A percentile compares a stretch with the other conserved stretches of the same genome.
These are phyloP conservation scores for Kwoniella botswanensis DNA, from an alignment of 768 basidiomycete genomes.

Conservation along the genomic window DNA sequence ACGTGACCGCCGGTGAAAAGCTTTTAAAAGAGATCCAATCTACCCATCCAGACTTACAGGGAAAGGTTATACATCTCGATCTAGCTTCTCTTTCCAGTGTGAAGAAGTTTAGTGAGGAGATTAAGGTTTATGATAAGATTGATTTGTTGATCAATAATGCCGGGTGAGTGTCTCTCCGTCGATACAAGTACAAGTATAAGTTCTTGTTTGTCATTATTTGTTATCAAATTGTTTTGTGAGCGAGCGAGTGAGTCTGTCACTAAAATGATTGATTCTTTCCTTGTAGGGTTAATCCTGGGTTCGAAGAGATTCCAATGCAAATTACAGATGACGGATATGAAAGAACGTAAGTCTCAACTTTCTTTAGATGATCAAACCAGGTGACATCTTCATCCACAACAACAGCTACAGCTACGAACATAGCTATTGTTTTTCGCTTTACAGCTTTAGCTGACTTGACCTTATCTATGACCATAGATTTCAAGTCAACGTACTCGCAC, in stretches of 20 bases:
- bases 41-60: conserved; percentile 10
- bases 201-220: neutral
- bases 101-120: conserved; percentile 11
- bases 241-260: neutral
- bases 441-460: too few relatives aligned
- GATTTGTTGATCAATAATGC: conserved; percentile 38
- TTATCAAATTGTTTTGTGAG: neutral
- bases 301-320: too few relatives aligned
- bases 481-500: conserved; percentile 31
- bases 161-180: conserved; percentile 15
- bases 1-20: conserved; percentile 10
- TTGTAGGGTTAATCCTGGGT: too few relatives aligned
- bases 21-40: conserved; percentile 8
- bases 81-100: conserved; percentile 16
- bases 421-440: too few relatives aligned
- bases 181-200: too few relatives aligned
- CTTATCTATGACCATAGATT: too few relatives aligned
- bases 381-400: too few relatives aligned
- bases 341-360: too few relatives aligned
- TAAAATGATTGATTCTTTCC: too few relatives aligned
- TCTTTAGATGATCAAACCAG: too few relatives aligned
- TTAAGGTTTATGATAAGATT: conserved; percentile 7
- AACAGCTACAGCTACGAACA: too few relatives aligned
- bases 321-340: too few relatives aligned
- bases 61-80: conserved; percentile 23